These are phyloP conservation scores for Pseudopyricularia javanii DNA, from an alignment of 2,329 filamentous ascomycete genomes.

Conservation along the genomic window DNA sequence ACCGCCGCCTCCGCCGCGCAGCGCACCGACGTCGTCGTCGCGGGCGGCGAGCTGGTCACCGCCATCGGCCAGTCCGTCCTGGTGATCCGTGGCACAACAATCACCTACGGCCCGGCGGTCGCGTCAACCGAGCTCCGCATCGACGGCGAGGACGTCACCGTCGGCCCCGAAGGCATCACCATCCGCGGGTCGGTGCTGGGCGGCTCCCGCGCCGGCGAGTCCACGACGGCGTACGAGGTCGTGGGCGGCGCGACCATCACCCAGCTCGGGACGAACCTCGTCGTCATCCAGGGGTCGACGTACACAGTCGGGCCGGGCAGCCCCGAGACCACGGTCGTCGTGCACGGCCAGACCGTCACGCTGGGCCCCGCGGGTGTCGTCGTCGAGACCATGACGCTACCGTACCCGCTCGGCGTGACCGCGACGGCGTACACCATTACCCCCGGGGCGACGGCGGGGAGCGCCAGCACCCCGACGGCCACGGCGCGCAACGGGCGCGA, in stretches of 20 bases:
- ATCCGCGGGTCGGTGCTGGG: constrained; percentile 29
- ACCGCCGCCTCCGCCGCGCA: constrained; percentile 21
- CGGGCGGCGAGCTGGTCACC: constrained; percentile 30
- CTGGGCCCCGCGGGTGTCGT: constrained; percentile 36
- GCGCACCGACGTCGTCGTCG: constrained; percentile 30
- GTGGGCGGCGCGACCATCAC: constrained; percentile 41
- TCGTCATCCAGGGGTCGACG: constrained; percentile 35
- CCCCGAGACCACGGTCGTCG: constrained; percentile 29
- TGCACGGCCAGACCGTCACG: constrained; percentile 37
- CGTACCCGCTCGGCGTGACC: constrained; percentile 31
- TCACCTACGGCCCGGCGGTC: constrained; percentile 29
- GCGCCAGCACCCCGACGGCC: background rate
- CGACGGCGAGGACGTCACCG: constrained; percentile 32
- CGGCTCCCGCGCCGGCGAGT: constrained; percentile 21
- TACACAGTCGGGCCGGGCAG: constrained; percentile 37
- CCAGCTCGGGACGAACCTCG: constrained; percentile 31
- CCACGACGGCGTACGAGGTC: constrained; percentile 29
- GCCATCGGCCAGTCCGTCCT: constrained; percentile 31
- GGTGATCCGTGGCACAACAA: constrained; percentile 23
- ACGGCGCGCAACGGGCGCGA: background rate
- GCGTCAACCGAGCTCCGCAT: constrained; percentile 25
- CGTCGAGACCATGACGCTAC: constrained; percentile 30
- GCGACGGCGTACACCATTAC: constrained; percentile 25
- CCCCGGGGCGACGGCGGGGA: constrained; percentile 2
- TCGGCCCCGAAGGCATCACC: constrained; percentile 32